Conservation (phyloP, 179 eudicot genomes). For the Dionaea muscipula region DNA sequence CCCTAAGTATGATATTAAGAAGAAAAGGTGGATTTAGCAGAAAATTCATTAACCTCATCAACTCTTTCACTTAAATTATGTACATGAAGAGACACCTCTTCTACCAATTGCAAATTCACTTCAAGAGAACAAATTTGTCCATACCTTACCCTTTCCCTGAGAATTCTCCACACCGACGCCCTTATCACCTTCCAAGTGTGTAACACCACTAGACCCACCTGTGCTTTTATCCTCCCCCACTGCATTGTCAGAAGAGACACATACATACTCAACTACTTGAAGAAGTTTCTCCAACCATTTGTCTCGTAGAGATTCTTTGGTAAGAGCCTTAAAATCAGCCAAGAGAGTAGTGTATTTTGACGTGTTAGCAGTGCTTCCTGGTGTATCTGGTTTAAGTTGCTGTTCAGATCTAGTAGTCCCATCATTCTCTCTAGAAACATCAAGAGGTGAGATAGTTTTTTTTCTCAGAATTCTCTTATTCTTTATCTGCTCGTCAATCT, state of each 20-base stretch:
- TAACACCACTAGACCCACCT: constrained; percentile 16
- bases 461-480: constrained; percentile 42
- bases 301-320: constrained; percentile 66
- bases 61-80: neutral
- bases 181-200: constrained; percentile 17
- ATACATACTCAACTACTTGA: constrained; percentile 48
- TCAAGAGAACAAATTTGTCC: neutral
- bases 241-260: constrained; percentile 23
- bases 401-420: constrained; percentile 33
- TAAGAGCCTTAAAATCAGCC: constrained; percentile 50
- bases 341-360: constrained; percentile 55
- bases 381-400: constrained; percentile 52
- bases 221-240: constrained; percentile 34
- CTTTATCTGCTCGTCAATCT: constrained; percentile 45
- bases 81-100: neutral
- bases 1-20: neutral
- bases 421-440: constrained; percentile 75
- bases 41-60: neutral
- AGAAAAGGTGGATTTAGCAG: neutral
- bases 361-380: constrained; percentile 48
- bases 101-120: neutral
- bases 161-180: constrained; percentile 16
- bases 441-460: constrained; percentile 44
- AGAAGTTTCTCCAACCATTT: constrained; percentile 87
- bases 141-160: constrained; percentile 34